Evolutionary conservation across 768 basidiomycete species (phyloP), one percentile per base, ranked within the genome.

Genomic region (Erythrobasidium yunnanense): DNA sequence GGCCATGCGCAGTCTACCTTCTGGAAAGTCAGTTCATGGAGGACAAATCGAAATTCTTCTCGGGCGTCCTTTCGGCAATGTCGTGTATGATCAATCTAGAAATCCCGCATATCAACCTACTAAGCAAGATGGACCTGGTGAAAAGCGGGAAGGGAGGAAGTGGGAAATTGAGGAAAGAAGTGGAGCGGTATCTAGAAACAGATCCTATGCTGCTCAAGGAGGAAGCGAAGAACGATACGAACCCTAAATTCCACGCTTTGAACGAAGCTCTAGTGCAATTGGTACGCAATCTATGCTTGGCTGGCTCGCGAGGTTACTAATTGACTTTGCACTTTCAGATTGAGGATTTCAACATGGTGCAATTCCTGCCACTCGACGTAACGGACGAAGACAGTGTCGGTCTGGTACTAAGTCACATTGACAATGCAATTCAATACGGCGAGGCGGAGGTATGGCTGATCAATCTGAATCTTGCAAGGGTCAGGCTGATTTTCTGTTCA

Each of bases 11-110:
- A 2, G 84, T 84, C 30, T 99, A 97, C 75, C 83, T 99, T 45
- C 84, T 99, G 69, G 95, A 99, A 74, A 91, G 89, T 0, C 95
- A 99, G 72, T 99, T 99, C 78, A 97, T 97, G 90, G 95, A 99
- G 77, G 95, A 99, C 76, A 86, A 87, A 70, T 88, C 90, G 76
- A 99, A 99, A 74, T 99, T 95, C 78, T 99, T 99, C 77, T 87
- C 90, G 66, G 95, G 95, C 20, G 93, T 97, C 6, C 81, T 99
- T 65, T 88, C 88, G 46, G 95, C 95, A 29, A 96, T 99, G 95
- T 91, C 89, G 35, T 91, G 93, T 29, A 99, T 99, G 95, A 88
- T 97, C 34, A 91, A 90, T 72, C 82, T 99, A 42, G 95, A 96
- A 74, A 84, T 95, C 34, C 91, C 92, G 0, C 92, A 90, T 87